Conservation (phyloP, 768 basidiomycete genomes). For the Hortiboletus campestris region DNA sequence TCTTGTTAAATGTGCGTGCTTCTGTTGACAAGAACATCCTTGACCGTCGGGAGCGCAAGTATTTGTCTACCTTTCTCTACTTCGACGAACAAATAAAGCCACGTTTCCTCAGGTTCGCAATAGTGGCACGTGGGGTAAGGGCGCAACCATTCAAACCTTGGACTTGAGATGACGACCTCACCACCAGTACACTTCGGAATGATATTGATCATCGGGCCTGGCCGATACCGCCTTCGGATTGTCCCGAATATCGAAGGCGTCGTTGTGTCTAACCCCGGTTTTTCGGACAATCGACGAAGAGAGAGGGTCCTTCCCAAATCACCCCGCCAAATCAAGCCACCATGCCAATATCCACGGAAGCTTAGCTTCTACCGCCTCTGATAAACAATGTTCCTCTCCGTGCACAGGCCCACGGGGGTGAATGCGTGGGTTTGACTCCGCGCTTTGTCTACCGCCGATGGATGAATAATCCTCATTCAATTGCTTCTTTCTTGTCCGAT, state of each 20-base stretch:
- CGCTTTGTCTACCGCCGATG: background rate
- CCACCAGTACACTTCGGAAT: background rate
- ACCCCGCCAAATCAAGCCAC: background rate
- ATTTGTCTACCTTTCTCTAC: background rate
- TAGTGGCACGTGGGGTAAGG: conserved; percentile 3
- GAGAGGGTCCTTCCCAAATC: background rate
- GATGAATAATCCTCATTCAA: background rate
- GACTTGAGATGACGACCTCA: background rate
- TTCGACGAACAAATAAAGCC: background rate
- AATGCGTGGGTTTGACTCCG: background rate
- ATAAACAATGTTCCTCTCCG: background rate
- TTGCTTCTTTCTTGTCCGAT: background rate
- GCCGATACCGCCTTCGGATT: background rate
- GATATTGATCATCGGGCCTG: background rate
- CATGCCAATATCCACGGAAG: background rate
- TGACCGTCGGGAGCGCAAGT: background rate
- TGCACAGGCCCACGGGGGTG: background rate
- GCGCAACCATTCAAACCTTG: conserved; percentile 1
- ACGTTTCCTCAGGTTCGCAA: background rate
- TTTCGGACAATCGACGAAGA: background rate
- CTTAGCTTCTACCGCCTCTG: background rate
- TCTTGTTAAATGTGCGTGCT: background rate
- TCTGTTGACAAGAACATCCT: background rate
- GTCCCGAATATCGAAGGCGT: background rate
- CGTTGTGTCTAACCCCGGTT: background rate